Evolutionary conservation across 805 yeast genomes (phyloP), one percentile per base, ranked within the genome.

Genomic region (Naumovozyma castellii): DNA sequence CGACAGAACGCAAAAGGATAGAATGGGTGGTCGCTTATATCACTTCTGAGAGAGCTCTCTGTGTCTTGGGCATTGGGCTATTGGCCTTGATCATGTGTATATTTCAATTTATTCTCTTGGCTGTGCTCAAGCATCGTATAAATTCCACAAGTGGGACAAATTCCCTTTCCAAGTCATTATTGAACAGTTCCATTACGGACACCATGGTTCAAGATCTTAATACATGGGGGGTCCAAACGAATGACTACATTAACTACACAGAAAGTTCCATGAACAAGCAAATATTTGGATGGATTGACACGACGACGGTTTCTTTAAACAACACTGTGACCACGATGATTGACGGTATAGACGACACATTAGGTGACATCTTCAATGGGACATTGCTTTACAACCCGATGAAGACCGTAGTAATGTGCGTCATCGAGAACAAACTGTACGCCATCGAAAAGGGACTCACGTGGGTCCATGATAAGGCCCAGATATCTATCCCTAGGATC

Each of bases 401-500:
- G 35, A 68, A 71, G 20, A 70, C 80, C 0, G 76, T 86, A 0
- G 82, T 88, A 3, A 76, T 79, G 25, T 90, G 98, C 63, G 75
- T 84, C 2, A 67, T 92, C 30, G 90, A 84, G 14, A 67, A 80
- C 36, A 92, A 90, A 51, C 57, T 90, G 5, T 68, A 67, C 12
- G 67, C 71, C 17, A 65, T 86, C 2, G 83, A 83, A 46, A 54
- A 72, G 22, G 97, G 94, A 0, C 61, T 88, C 40, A 72, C 78
- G 2, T 92, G 97, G 97, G 64, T 87, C 1, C 68, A 80, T 48
- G 65, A 79, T 28, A 67, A 83, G 45, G 68, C 87, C 2, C 67
- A 75, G 13, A 60, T 87, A 2, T 47, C 64, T 1, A 54, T 85
- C 1, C 94, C 94, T 0, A 49, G 66, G 32, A 58, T 79, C 13